phyloP scores from a whole-genome alignment of 2,329 filamentous ascomycete species.

The Alternaria panax region DNA sequence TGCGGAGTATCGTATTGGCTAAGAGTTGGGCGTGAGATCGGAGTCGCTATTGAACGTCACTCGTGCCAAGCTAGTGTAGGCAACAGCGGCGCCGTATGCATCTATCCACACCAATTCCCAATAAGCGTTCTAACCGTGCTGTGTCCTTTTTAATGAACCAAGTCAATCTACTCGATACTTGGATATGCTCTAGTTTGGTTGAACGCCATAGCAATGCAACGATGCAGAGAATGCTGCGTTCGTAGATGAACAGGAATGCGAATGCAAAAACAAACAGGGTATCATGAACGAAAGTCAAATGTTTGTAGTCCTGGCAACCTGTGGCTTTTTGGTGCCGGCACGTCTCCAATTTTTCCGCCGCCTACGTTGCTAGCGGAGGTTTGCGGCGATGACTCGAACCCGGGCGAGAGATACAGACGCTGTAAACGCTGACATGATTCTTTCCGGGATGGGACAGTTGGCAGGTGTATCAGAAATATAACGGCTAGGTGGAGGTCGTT shows the following conservation, averaged over 20 bases:
- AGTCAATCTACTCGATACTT: conserved; percentile 18
- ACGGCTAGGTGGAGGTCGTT: conserved; percentile 20
- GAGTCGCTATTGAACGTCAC: conserved; percentile 16
- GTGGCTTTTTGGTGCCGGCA: conserved; percentile 10
- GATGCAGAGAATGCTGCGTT: conserved; percentile 10
- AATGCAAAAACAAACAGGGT: conserved; percentile 30
- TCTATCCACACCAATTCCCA: conserved; percentile 33
- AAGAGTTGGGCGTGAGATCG: conserved; percentile 2
- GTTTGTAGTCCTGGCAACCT: conserved; percentile 20
- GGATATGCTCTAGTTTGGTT: conserved; percentile 17
- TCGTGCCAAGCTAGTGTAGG: conserved; percentile 33
- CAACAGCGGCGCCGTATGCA: conserved; percentile 31
- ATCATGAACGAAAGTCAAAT: conserved; percentile 40
- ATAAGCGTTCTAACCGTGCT: conserved; percentile 17
- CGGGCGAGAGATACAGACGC: neutral
- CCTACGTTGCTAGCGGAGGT: neutral
- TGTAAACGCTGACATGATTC: neutral
- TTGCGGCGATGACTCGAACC: neutral
- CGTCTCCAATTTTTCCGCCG: neutral
- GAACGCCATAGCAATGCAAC: conserved; percentile 35
- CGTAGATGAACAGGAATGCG: conserved; percentile 2
- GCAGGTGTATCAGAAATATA: neutral
- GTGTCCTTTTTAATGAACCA: conserved; percentile 15
- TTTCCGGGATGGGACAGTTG: neutral
- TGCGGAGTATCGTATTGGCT: neutral